A percentile compares a stretch with the other conserved stretches of the same genome.
Evolutionary conservation across 495 filamentous ascomycete species (phyloP).

Genomic region (Podospora pseudocomata): DNA sequence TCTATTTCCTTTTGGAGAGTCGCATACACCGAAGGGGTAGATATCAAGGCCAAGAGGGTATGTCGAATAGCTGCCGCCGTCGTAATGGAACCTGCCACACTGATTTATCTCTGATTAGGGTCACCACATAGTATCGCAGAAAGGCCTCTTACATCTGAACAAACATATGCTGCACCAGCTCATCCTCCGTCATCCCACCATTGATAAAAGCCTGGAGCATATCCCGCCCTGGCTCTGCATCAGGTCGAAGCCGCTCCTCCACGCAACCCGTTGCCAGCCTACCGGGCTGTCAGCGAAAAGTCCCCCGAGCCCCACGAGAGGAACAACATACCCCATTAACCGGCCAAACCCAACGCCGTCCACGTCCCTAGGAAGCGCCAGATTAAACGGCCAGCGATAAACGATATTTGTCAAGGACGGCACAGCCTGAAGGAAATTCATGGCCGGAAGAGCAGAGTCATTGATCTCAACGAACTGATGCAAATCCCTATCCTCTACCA

Average conservation of each 20-base stretch:
- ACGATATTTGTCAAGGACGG: conserved; percentile 34
- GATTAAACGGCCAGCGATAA: conserved; percentile 27
- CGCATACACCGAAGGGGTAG: conserved; percentile 43
- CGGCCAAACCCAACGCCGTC: conserved; percentile 29
- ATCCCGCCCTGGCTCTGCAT: conserved; percentile 21
- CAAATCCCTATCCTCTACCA: conserved; percentile 45
- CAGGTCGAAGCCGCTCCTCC: conserved; percentile 18
- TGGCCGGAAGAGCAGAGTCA: conserved; percentile 29
- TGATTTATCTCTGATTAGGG: conserved; percentile 22
- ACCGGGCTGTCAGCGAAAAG: conserved; percentile 3
- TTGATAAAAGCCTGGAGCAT: conserved; percentile 45
- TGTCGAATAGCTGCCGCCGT: conserved; percentile 58
- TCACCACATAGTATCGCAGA: conserved; percentile 8
- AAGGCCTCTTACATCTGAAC: conserved; percentile 25
- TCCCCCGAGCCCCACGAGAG: no score
- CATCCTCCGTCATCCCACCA: conserved; percentile 32
- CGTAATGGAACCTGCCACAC: conserved; percentile 63
- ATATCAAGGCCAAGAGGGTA: conserved; percentile 52
- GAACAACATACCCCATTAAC: conserved; percentile 24
- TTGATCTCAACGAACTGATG: conserved; percentile 46
- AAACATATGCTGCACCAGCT: conserved; percentile 27
- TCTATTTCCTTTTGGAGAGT: conserved; percentile 59
- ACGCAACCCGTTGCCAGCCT: conserved; percentile 22
- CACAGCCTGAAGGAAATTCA: conserved; percentile 26
- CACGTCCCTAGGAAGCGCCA: conserved; percentile 22